Conservation (phyloP, 352 stramenopile species). For the Stramenopiles sp. region DNA sequence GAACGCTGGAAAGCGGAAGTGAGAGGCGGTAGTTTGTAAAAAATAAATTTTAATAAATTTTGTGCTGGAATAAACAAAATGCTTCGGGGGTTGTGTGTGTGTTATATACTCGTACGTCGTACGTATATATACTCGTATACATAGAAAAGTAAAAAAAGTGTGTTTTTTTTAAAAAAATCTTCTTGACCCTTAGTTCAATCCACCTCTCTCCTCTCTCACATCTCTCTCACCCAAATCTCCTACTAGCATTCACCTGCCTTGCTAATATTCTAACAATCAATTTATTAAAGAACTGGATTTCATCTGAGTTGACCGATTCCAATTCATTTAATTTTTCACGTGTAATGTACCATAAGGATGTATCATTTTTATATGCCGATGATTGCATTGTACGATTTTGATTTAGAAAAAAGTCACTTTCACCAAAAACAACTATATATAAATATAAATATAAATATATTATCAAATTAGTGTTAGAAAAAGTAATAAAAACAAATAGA, state of each 20-base stretch:
- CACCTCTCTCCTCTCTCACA: too few relatives aligned
- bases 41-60: too few relatives aligned
- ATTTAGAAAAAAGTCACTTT: constrained; percentile 52
- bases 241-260: not conserved
- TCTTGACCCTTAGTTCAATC: too few relatives aligned
- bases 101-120: too few relatives aligned
- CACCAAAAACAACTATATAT: constrained; percentile 49
- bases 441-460: constrained; percentile 41
- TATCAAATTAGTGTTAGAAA: constrained; percentile 30
- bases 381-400: constrained; percentile 18
- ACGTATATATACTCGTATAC: too few relatives aligned
- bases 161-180: too few relatives aligned
- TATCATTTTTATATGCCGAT: not conserved
- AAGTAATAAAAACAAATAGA: constrained; percentile 45
- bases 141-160: too few relatives aligned
- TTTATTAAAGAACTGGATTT: not conserved
- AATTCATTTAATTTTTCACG: not conserved
- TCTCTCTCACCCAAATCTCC: not conserved
- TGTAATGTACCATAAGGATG: not conserved
- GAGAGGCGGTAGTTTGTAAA: too few relatives aligned
- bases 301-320: not conserved
- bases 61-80: too few relatives aligned
- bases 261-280: not conserved
- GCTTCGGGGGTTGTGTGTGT: too few relatives aligned
- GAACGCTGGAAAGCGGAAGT: too few relatives aligned